phyloP scores from a whole-genome alignment of 2,329 filamentous ascomycete genomes.

The Cercospora sp. region DNA sequence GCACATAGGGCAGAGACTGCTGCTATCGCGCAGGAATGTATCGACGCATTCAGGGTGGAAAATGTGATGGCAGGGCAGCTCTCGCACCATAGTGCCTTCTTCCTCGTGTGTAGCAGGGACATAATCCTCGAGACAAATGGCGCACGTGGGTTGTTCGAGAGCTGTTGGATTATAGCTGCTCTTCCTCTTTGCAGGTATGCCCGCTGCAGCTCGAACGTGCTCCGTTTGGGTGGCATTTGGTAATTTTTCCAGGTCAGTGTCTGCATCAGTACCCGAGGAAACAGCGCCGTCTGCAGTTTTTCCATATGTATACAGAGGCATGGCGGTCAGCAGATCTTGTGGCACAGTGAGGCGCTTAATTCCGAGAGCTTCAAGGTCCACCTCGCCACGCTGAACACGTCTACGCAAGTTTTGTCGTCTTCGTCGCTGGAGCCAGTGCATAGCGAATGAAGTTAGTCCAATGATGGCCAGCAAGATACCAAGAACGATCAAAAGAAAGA shows the following conservation, averaged over 20 bases:
- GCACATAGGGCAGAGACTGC: constrained; percentile 87
- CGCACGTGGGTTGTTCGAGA: constrained; percentile 76
- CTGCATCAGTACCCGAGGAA: constrained; percentile 15
- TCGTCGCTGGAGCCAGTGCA: constrained; percentile 75
- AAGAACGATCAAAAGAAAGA: constrained; percentile 69
- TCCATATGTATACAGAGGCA: constrained; percentile 76
- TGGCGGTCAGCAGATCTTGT: constrained; percentile 65
- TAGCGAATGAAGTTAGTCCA: constrained; percentile 64
- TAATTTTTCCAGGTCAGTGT: constrained; percentile 15
- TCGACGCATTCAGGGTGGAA: constrained; percentile 94
- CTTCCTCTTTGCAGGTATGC: constrained; percentile 15
- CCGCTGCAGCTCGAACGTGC: constrained; percentile 3
- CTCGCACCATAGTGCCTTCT: constrained; percentile 65
- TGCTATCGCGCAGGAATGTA: constrained; percentile 73
- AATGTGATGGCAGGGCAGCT: constrained; percentile 87
- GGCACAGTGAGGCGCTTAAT: constrained; percentile 82
- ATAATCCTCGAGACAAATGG: constrained; percentile 88
- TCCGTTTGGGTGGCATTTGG: constrained; percentile 6
- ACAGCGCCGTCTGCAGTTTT: neutral
- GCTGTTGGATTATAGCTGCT: constrained; percentile 34
- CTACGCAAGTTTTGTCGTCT: constrained; percentile 67
- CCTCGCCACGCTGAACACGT: constrained; percentile 73
- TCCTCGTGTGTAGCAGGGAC: constrained; percentile 41
- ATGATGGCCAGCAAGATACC: constrained; percentile 71
- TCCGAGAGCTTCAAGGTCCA: constrained; percentile 82